Percentiles rank a stretch among this genome's conserved stretches.
These are phyloP conservation scores for Closterium sp. DNA, from an alignment of 139 green algal genomes.

Conservation along the genomic window DNA sequence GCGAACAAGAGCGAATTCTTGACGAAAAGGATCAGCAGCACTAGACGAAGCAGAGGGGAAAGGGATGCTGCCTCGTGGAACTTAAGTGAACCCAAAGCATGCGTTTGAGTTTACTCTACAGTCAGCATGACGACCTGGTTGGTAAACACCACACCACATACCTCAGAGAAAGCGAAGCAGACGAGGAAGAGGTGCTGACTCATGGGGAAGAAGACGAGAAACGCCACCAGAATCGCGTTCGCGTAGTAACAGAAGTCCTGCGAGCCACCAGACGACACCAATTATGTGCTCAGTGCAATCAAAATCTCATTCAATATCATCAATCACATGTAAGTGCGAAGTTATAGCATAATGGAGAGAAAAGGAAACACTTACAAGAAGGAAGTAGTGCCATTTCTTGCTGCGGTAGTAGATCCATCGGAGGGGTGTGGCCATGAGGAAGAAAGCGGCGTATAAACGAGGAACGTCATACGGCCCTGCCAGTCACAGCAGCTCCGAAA, in stretches of 20 bases:
- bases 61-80: slow-evolving; percentile 28
- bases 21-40: not conserved
- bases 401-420: slow-evolving; percentile 47
- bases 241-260: slow-evolving; percentile 55
- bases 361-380: slow-evolving; percentile 26
- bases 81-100: too few species aligned
- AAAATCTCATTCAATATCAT: not conserved
- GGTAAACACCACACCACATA: not conserved
- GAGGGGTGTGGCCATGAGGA: slow-evolving; percentile 30
- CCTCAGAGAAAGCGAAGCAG: slow-evolving; percentile 50
- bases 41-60: slow-evolving; percentile 37
- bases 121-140: not conserved
- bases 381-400: slow-evolving; percentile 54
- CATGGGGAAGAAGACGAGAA: slow-evolving; percentile 35
- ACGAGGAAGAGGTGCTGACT: slow-evolving; percentile 45
- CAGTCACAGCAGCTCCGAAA: not conserved
- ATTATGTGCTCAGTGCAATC: not conserved
- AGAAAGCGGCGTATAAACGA: slow-evolving; percentile 44
- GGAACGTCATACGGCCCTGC: slow-evolving; percentile 51
- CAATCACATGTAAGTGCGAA: not conserved
- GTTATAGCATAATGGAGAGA: not conserved
- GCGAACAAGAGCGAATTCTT: not conserved
- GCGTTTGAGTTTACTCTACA: too few species aligned
- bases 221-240: slow-evolving; percentile 36
- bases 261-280: not conserved